These are phyloP conservation scores for Didymella pinodella DNA, from an alignment of 2,329 filamentous ascomycete genomes.

Conservation along the genomic window DNA sequence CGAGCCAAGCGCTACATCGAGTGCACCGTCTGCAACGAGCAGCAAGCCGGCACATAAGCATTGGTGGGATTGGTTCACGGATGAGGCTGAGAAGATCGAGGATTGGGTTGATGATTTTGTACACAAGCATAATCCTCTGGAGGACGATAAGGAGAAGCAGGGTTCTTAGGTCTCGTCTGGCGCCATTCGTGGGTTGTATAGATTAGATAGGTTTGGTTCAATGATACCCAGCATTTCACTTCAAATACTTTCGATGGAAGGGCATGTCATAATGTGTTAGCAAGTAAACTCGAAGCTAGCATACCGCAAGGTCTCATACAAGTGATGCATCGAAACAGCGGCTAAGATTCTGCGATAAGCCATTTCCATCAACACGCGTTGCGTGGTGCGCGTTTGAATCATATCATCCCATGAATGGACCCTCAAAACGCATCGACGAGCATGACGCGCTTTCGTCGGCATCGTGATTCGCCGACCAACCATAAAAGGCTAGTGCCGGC, in stretches of 20 bases:
- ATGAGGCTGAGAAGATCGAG: slow-evolving; percentile 46
- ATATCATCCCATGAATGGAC: background rate
- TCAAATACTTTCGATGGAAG: background rate
- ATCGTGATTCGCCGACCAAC: background rate
- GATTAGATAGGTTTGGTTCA: background rate
- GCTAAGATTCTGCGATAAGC: background rate
- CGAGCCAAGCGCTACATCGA: slow-evolving; percentile 23
- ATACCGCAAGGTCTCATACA: background rate
- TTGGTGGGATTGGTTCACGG: slow-evolving; percentile 51
- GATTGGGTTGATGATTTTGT: slow-evolving; percentile 49
- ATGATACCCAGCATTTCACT: slow-evolving; percentile 15
- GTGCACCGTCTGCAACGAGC: slow-evolving; percentile 25
- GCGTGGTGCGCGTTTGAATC: background rate
- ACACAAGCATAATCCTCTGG: slow-evolving; percentile 38
- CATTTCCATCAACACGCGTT: background rate
- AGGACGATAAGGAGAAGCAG: slow-evolving; percentile 8
- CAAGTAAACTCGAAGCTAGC: too few species aligned
- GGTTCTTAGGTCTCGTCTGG: background rate
- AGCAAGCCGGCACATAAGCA: slow-evolving; percentile 23
- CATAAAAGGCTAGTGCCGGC: slow-evolving; percentile 5
- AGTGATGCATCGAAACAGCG: background rate
- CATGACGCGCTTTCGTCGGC: slow-evolving; percentile 17
- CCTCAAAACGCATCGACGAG: background rate
- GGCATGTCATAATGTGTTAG: too few species aligned
- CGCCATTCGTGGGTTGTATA: background rate